Evolutionary conservation across 2,329 filamentous ascomycete genomes (phyloP).

Genomic region (Nigrospora oryzae): DNA sequence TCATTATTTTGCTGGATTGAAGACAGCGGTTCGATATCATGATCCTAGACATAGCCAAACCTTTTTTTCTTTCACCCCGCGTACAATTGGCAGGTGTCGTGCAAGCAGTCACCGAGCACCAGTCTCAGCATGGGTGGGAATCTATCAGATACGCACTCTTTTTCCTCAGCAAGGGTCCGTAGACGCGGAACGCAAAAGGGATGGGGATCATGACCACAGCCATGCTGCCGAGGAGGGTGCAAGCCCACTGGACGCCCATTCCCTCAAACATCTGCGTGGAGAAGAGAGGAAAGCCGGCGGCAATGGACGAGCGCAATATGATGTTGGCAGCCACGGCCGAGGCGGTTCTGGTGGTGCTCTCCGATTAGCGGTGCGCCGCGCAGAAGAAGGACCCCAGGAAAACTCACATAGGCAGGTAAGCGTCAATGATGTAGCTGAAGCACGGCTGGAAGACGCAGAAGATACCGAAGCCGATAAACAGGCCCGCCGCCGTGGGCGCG

Average conservation of each 20-base stretch:
- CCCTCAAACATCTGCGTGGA: constrained; percentile 27
- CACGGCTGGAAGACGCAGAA: constrained; percentile 1
- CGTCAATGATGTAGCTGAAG: constrained; percentile 1
- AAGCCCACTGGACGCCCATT: constrained; percentile 27
- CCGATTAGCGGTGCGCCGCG: too few species aligned
- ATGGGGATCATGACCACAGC: neutral
- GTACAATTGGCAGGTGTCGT: too few species aligned
- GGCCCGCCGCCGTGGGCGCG: neutral
- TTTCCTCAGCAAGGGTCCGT: neutral
- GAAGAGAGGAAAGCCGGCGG: constrained; percentile 34
- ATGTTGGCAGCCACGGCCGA: constrained; percentile 29
- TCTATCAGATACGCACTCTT: neutral
- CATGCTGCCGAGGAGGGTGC: neutral
- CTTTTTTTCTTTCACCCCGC: too few species aligned
- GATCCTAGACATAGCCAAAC: too few species aligned
- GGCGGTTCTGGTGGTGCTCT: neutral
- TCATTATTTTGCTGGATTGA: too few species aligned
- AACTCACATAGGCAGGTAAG: constrained; percentile 1
- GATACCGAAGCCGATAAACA: neutral
- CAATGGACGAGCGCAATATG: constrained; percentile 30
- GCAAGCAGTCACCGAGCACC: neutral
- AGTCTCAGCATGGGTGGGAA: neutral
- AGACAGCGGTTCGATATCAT: too few species aligned
- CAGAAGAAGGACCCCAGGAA: too few species aligned
- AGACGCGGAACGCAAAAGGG: neutral